Percentiles rank a stretch among this genome's conserved stretches.
phyloP scores from a whole-genome alignment of 345 rosid species.

The Euphorbia tirucalli region DNA sequence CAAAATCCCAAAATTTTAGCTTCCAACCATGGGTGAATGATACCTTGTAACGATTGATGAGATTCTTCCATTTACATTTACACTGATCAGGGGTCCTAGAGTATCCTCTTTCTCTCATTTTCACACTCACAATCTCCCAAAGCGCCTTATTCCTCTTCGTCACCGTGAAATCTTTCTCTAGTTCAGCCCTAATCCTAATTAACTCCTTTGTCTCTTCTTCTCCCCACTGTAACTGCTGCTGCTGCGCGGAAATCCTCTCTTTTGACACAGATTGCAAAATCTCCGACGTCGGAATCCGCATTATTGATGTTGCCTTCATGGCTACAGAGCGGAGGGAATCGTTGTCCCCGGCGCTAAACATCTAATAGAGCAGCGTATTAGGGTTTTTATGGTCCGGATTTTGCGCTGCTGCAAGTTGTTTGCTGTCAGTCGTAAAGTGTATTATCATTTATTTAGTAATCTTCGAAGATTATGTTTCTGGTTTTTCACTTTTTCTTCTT shows the following conservation, averaged over 20 bases:
- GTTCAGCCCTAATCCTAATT: constrained; percentile 41
- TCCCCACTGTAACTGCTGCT: constrained; percentile 44
- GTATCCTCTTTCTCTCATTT: constrained; percentile 48
- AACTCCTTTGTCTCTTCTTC: constrained; percentile 52
- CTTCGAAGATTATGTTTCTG: no score
- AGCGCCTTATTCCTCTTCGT: constrained; percentile 48
- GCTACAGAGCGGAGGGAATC: constrained; percentile 16
- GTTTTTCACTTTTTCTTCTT: no score
- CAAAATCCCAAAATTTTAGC: not conserved
- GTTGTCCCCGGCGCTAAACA: constrained; percentile 20
- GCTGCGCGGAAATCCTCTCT: not conserved
- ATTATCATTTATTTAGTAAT: no score
- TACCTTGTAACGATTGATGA: constrained; percentile 62
- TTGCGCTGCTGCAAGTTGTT: not conserved
- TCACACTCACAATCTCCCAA: constrained; percentile 49
- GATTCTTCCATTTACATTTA: constrained; percentile 68
- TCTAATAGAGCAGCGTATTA: not conserved
- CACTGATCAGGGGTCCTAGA: constrained; percentile 55
- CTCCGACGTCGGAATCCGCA: constrained; percentile 14
- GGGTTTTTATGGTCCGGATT: not conserved
- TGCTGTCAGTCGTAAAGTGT: no score
- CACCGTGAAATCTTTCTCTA: constrained; percentile 48
- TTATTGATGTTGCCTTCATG: constrained; percentile 19
- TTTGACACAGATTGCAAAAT: not conserved
- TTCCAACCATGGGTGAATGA: not conserved